Base-by-base conservation (phyloP, 2,329 filamentous ascomycete species). In the Nigrospora osmanthi region DNA sequence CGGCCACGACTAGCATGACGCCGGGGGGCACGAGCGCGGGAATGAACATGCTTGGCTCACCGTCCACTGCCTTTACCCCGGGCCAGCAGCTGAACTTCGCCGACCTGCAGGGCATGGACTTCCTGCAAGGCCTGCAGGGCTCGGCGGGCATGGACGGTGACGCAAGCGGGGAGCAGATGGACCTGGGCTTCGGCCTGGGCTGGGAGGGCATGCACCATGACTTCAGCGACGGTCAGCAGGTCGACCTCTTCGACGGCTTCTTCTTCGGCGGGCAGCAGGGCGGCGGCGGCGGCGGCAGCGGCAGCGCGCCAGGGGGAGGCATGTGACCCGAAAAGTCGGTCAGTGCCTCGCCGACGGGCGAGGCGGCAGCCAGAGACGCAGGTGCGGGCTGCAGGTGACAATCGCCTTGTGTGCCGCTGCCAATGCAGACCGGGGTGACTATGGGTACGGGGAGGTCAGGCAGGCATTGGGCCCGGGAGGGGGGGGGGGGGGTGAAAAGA, bases 221-320 rank as follows among this genome's bases (percentile, higher is more conserved):
- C 54, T 83, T 74, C 47, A 71, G 71, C 47, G 75, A 81, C 39
- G 71, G 71, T 42, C 70, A 77, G 58, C 73, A 80, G 57, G 72
- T 85, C 56, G 78, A 86, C 47, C 74, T 83, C 0, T 87, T 88
- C 62, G 83, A 87, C 57, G 80, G 80, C 0, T 87, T 87, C 59
- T 86, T 85, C 66, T 85, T 86, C 58, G 81, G 82, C 1, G 75
- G 74, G 1, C 73, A 74, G 51, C 68, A 67, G 49, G 62, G 66
- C 6, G 58, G 58, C 13, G 53, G 53, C 12, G 43, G 38, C 5
- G 43, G 40, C 15, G 31, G 23, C n/a, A n/a, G n/a, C n/a, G 6
- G 23, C n/a, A n/a, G 23, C 23, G 23, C 23, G 6, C 23, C 23
- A 28, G 23, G 23, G 23, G 23, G 23, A 28, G 23, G 23, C 23